Evolutionary conservation across 176 grass and related monocot species (phyloP).

Genomic region (Aechmea fasciata): DNA sequence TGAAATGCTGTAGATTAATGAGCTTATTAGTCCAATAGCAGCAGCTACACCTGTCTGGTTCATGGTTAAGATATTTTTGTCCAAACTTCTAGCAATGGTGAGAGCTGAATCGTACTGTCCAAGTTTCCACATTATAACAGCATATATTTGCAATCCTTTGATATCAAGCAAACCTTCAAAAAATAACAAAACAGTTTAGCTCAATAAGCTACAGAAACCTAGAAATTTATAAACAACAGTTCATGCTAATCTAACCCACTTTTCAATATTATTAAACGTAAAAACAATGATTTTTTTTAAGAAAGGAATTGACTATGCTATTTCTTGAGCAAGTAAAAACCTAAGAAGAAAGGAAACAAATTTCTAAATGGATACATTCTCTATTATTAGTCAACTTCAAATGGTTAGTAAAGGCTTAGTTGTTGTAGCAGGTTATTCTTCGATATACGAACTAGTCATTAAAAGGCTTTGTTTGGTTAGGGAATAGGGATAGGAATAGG

Average conservation of each 20-base stretch:
- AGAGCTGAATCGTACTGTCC: conserved; percentile 55
- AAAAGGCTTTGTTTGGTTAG: too few species aligned
- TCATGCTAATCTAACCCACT: not conserved
- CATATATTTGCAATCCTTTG: conserved; percentile 85
- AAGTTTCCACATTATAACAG: conserved; percentile 85
- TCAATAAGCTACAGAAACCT: not conserved
- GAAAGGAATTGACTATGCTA: too few species aligned
- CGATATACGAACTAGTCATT: too few species aligned
- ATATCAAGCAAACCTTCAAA: conserved; percentile 49
- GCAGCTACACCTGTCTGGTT: conserved; percentile 39
- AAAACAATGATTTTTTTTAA: too few species aligned
- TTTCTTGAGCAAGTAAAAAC: too few species aligned
- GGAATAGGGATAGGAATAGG: too few species aligned
- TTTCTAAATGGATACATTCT: too few species aligned
- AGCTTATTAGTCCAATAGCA: conserved; percentile 70
- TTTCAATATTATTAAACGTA: not conserved
- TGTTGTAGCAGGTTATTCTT: too few species aligned
- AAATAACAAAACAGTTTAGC: conserved; percentile 25
- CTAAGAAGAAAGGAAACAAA: too few species aligned
- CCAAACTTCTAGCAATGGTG: conserved; percentile 49
- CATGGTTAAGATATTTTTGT: conserved; percentile 59
- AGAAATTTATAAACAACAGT: not conserved
- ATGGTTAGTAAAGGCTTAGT: too few species aligned
- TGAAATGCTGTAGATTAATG: conserved; percentile 60
- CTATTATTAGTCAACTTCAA: too few species aligned